Evolutionary conservation across 1,284 basidiomycete genomes (phyloP), one percentile per base, ranked within the genome.

Genomic region (Malassezia sp.): DNA sequence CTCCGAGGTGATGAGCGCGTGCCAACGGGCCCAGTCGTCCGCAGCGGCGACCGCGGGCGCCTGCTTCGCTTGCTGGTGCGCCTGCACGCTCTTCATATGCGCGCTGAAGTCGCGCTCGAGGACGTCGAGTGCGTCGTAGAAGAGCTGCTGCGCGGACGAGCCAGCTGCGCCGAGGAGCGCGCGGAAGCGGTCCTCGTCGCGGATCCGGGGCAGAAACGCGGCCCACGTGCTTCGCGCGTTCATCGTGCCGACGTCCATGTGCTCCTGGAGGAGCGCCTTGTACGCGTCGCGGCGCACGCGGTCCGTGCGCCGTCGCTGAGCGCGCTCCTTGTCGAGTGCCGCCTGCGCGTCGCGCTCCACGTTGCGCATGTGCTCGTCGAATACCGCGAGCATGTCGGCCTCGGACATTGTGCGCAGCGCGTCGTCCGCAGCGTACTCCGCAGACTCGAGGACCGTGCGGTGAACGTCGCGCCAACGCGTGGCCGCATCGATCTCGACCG

Each of bases 81-180:
- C 76, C 53, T 83, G 80, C 0, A 81, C 78, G 9, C 77, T 53
- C 8, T 74, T 74, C 20, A 85, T 80, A 59, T 84, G 83, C 20
- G 76, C 76, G 54, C 91, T 88, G 10, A 93, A 77, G 56, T 81
- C 78, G 61, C 87, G 82, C 60, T 88, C 86, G 3, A 95, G 76
- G 30, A 77, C 77, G 71, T 97, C 91, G 31, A 95, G 82, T 4
- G 78, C 70, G 69, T 97, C 91, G 85, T 87, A 95, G 73, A 95
- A 97, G 9, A 97, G 77, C 57, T 97, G 91, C 31, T 97, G 76
- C 1, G 91, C 88, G 54, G 84, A 87, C 2, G 86, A 91, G 12
- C 93, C 93, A 4, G 86, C 83, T 63, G 84, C 84, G 1, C 89
- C 90, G 5, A 95, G 79, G 67, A 95, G 79, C 49, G 79, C 76